Evolutionary conservation across 2,329 filamentous ascomycete genomes (phyloP).

Genomic region (Colletotrichum tropicale): DNA sequence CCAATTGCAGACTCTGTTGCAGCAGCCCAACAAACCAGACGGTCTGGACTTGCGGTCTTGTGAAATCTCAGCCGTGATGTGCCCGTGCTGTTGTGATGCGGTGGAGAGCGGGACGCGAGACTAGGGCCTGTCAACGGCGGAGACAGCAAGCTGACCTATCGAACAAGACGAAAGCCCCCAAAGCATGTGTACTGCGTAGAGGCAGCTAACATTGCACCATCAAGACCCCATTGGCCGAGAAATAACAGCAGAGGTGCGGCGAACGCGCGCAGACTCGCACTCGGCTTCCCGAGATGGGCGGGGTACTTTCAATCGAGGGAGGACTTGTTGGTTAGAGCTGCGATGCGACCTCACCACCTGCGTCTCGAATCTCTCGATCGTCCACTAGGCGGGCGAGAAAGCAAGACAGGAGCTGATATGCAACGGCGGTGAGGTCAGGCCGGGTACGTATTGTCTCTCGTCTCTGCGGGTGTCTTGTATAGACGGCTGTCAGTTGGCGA

Average conservation of each 20-base stretch:
- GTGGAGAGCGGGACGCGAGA: not conserved
- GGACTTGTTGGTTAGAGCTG: not conserved
- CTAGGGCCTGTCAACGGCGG: not conserved
- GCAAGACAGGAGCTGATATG: constrained; percentile 1
- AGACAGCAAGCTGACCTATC: not conserved
- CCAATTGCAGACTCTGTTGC: not conserved
- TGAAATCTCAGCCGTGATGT: not conserved
- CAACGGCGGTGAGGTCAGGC: constrained; percentile 11
- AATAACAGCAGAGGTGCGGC: not conserved
- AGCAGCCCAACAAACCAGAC: not conserved
- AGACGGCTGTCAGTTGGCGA: not conserved
- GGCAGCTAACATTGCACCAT: not conserved
- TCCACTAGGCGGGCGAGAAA: not conserved
- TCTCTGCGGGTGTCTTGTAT: not conserved
- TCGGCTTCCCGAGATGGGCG: not conserved
- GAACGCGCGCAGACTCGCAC: not conserved
- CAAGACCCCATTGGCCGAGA: not conserved
- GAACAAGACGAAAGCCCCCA: not conserved
- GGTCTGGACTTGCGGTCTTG: not conserved
- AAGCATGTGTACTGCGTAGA: not conserved
- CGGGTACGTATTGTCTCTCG: not conserved
- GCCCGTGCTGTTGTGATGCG: not conserved
- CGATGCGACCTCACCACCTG: not conserved
- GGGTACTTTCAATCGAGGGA: not conserved
- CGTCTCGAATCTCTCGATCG: not conserved